Evolutionary conservation across 2,329 filamentous ascomycete genomes (phyloP), one percentile per base, ranked within the genome.

Genomic region (Cladosporium sp.): DNA sequence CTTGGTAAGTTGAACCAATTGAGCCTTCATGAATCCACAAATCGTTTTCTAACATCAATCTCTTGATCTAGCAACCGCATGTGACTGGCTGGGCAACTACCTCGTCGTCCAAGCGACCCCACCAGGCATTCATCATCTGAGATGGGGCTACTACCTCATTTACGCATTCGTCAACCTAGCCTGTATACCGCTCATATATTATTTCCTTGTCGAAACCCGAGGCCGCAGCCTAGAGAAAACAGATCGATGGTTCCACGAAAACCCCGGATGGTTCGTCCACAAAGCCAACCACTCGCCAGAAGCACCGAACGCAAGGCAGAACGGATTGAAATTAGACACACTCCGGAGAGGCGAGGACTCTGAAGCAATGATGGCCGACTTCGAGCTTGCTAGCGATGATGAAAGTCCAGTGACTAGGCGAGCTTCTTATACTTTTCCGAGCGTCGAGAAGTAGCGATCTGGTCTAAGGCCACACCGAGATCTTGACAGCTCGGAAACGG

Each of bases 121-220:
- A 15, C 57, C 59, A 34, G 59, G 61, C 34, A 59, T 65, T 57
- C 58, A 70, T 62, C 55, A 66, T n/a, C 61, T 69, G 2, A 59
- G 61, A 15, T 68, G 66, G 66, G 61, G 63, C 36, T 64, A 66
- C 57, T 69, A 68, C 37, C 63, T 67, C n/a, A 68, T 69, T 39
- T 68, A 64, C 55, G 60, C 60, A 11, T 17, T 63, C 38, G 51
- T 66, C 45, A 69, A 69, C 45, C 60, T 60, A 3, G 47, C 70
- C 37, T 82, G 81, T 71, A 76, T 82, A 47, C 80, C 81, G 15
- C 76, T 82, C 67, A 42, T 90, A 5, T 88, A 88, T 40, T 82
- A 84, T 1, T 6, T 80, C 0, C 92, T 87, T 19, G 66, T 67
- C 6, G 66, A 69, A 38, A 68, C 66, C 0, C 52, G 58, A 14